Evolutionary conservation across 164 flowering plant genomes (phyloP), one percentile per base, ranked within the genome.

Genomic region (Hamamelis virginiana): DNA sequence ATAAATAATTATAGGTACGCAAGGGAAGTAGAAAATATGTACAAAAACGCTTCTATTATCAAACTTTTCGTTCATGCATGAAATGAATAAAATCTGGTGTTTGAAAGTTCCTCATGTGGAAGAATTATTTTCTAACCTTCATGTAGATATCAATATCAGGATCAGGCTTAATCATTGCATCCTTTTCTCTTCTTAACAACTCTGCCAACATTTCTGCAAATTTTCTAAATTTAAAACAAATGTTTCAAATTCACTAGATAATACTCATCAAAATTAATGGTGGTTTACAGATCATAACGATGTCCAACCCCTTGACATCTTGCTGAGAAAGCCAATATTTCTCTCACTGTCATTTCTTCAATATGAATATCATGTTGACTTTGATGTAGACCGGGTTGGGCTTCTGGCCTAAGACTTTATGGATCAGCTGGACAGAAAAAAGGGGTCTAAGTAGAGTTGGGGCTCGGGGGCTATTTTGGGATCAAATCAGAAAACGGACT

Each of bases 71-170:
- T 33, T 33, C n/a, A n/a, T n/a, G n/a, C 41, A 33, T 33, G 41
- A 33, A 33, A 33, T 6, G 41, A 33, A 33, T 33, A 33, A 33
- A 33, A 33, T 6, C 41, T 33, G 2, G 41, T 33, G 4, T 33
- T 51, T 8, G 18, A 51, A 19, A 18, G n/a, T 16, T 18, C 8
- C n/a, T 51, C 18, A 16, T n/a, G 22, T 16, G 16, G 23, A 19
- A 9, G 11, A 6, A 18, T 33, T 4, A 14, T 28, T 48, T n/a
- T 47, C 50, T 64, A 55, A 87, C 96, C 89, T 90, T 90, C 96
- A 90, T 90, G 75, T 28, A 90, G 66, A 85, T 70, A 79, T 90
- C 96, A 51, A 90, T 48, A 65, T 90, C 92, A 64, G 83, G 76
- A 74, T 90, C 95, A 22, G 95, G 95, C 57, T 75, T 80, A 38